Evolutionary conservation across 129 eudicot species (phyloP), one percentile per base, ranked within the genome.

Genomic region (Apium graveolens): DNA sequence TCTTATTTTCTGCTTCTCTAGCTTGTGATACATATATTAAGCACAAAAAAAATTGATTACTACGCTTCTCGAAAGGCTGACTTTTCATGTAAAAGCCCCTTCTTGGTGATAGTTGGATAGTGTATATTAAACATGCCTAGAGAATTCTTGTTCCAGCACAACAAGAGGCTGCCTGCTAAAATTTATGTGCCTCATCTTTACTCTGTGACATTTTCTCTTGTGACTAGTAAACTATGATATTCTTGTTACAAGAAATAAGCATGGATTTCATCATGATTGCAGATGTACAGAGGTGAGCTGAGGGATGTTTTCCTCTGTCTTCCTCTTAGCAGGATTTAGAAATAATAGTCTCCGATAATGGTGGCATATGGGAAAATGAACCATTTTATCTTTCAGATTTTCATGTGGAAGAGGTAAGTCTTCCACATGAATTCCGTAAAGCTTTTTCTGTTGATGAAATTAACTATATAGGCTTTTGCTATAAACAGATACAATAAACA

Each of bases 251-350:
- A n/a, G 17, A n/a, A n/a, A 60, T 60, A 60, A 60, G 68, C 16
- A 60, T 60, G 34, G 16, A 60, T 60, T 3, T 60, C 14, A 81
- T 68, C 37, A 7, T 66, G 68, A 73, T 35, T 74, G 88, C 94
- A 94, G 97, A 86, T 92, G 81, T 90, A 91, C 86, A 87, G 82
- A 85, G 99, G 99, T 8, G 82, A 51, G 82, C 81, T 95, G 71
- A 86, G 75, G 80, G 89, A 92, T 78, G 96, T 92, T 38, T 84
- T 88, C 66, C 63, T 44, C 24, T 11, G 18, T 76, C 75, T 21
- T 81, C 55, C 11, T 73, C 51, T 24, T 87, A 35, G 81, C 89
- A 94, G 98, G 98, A 91, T 81, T 80, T 94, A 31, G 96, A 90
- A 82, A 90, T 91, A 81, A 91, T 94, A 71, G 51, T 91, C 75